A percentile compares a stretch with the other conserved stretches of the same genome.
These are phyloP conservation scores for Aquilaria yunnanensis DNA, from an alignment of 345 rosid species.

Conservation along the genomic window DNA sequence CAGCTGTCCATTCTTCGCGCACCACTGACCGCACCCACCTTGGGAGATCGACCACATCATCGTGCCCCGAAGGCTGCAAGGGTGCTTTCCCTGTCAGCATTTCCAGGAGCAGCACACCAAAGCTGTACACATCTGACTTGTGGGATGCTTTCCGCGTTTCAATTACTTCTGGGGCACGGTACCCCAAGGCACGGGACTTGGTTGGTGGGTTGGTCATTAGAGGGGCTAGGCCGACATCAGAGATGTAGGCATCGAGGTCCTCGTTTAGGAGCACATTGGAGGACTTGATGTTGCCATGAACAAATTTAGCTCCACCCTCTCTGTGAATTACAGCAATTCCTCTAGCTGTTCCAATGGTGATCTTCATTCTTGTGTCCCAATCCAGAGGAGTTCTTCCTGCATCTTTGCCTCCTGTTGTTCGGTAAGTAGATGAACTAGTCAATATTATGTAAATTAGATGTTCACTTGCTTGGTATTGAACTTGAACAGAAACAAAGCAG, in stretches of 20 bases:
- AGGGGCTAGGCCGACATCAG: conserved; percentile 57
- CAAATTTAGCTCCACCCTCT: conserved; percentile 31
- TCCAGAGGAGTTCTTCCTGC: conserved; percentile 37
- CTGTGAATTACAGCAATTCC: conserved; percentile 63
- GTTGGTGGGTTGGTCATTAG: conserved; percentile 48
- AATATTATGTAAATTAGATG: too few relatives aligned
- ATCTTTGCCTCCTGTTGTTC: conserved; percentile 31
- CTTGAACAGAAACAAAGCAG: too few relatives aligned
- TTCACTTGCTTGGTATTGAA: too few relatives aligned
- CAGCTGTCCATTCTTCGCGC: conserved; percentile 86
- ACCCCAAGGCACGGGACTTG: conserved; percentile 45
- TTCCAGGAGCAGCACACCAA: conserved; percentile 76
- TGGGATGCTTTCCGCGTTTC: conserved; percentile 52
- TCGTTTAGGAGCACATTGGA: conserved; percentile 57
- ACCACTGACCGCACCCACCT: conserved; percentile 89
- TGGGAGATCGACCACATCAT: conserved; percentile 60
- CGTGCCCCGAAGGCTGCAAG: conserved; percentile 46
- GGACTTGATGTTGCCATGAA: conserved; percentile 76
- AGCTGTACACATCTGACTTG: conserved; percentile 79
- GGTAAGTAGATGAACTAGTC: neutral
- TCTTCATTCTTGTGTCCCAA: conserved; percentile 69
- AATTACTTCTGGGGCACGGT: conserved; percentile 69
- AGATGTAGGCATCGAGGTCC: conserved; percentile 54
- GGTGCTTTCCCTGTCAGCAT: conserved; percentile 79
- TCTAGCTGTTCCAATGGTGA: conserved; percentile 53